Evolutionary conservation across 805 yeast species (phyloP).

Genomic region (Ogataea nakhonphanomensis): DNA sequence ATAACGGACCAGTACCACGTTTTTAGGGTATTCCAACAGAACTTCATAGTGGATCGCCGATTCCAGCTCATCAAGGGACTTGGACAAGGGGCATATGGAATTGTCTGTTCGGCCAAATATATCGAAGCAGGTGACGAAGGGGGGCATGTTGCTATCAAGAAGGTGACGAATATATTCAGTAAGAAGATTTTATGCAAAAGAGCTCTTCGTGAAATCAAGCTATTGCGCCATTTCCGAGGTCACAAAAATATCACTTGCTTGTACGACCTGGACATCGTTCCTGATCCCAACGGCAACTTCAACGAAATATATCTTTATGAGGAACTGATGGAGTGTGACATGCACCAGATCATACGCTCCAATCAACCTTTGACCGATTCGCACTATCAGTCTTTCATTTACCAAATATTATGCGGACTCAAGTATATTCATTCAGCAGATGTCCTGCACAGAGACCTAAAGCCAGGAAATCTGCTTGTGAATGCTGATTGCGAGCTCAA

Average conservation of each 20-base stretch:
- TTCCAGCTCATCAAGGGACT: constrained; percentile 88
- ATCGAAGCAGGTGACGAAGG: constrained; percentile 69
- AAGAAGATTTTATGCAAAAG: constrained; percentile 89
- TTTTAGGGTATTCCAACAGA: constrained; percentile 73
- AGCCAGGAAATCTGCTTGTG: constrained; percentile 89
- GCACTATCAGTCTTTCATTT: constrained; percentile 89
- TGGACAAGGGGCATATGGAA: constrained; percentile 98
- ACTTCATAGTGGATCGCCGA: constrained; percentile 84
- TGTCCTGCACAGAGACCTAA: constrained; percentile 89
- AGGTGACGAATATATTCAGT: constrained; percentile 89
- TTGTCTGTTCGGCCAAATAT: constrained; percentile 91
- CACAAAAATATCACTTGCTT: constrained; percentile 95
- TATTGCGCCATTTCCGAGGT: constrained; percentile 89
- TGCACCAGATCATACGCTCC: constrained; percentile 94
- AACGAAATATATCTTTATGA: constrained; percentile 92
- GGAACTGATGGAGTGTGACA: constrained; percentile 97
- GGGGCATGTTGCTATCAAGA: constrained; percentile 90
- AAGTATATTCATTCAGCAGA: constrained; percentile 95
- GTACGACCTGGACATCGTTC: constrained; percentile 90
- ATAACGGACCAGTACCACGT: constrained; percentile 29
- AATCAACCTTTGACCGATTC: constrained; percentile 92
- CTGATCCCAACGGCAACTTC: constrained; percentile 63
- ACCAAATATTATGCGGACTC: constrained; percentile 89
- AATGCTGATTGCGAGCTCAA: constrained; percentile 96
- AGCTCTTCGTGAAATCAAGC: constrained; percentile 85